Evolutionary conservation across 2,329 filamentous ascomycete species (phyloP), one percentile per base, ranked within the genome.

Genomic region (Aspergillus sp.): DNA sequence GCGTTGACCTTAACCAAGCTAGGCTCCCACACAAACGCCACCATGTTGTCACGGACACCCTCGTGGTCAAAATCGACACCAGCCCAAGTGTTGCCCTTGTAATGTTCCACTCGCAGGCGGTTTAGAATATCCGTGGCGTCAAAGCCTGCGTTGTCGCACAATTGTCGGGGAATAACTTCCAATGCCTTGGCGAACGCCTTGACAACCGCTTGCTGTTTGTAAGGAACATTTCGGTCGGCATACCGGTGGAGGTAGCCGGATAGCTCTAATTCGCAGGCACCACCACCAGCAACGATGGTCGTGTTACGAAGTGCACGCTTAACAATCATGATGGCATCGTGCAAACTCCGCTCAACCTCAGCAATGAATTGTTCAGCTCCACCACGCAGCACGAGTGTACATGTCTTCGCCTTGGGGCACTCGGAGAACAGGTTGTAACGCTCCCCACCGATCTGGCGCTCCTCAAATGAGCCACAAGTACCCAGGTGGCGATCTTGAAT

Each of bases 281-380:
- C 95, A 68, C 95, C 95, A 68, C 95, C 95, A 45, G 93, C 95
- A 24, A 99, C 95, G 64, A 99, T 96, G 72, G 86, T 90, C 71
- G 89, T 89, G 82, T 98, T 96, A 81, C 91, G 91, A 77, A 98
- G 91, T 26, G 95, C 91, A 61, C 96, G 92, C 86, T 98, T 98
- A 72, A 99, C 95, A 70, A 99, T 96, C 95, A 99, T 99, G 78
- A 99, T 98, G 67, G 95, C 95, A 71, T 99, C 95, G 82, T 99
- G 95, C 65, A 99, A 85, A 72, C 91, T 96, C 63, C 95, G 90
- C 82, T 99, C 95, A 2, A 97, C 95, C 77, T 99, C 95, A 57
- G 95, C 95, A 68, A 99, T 99, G 80, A 99, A 99, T 76, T 99
- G 95, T 81, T 99, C 95, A 36, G 95, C 95, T 64, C 95, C 95